Evolutionary conservation across 768 basidiomycete species (phyloP).

Genomic region (Mycena haematopus): DNA sequence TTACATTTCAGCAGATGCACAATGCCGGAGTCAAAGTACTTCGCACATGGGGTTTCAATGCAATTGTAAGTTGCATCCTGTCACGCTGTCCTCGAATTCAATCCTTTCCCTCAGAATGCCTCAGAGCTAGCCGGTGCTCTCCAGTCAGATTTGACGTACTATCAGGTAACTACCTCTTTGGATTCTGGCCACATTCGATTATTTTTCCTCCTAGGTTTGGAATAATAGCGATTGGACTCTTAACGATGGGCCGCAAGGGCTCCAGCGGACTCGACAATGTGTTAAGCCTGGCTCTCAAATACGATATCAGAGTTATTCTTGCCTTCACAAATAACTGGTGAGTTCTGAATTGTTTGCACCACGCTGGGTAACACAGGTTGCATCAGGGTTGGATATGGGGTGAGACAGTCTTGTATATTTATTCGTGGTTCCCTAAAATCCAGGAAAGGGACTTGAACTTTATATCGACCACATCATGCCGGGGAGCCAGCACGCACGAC

Average conservation of each 20-base stretch:
- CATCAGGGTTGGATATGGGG: conserved; percentile 62
- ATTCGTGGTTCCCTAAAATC: not conserved
- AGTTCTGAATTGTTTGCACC: not conserved
- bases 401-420: conserved; percentile 31
- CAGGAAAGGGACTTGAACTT: conserved; percentile 59
- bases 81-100: not conserved
- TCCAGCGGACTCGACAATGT: conserved; percentile 61
- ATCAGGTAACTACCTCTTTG: conserved; percentile 40
- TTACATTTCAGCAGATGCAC: conserved; percentile 56
- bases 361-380: not conserved
- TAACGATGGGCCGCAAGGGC: conserved; percentile 60
- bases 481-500: conserved; percentile 55
- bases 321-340: conserved; percentile 66
- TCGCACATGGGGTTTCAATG: conserved; percentile 51
- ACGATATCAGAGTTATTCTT: conserved; percentile 57
- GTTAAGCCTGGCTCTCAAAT: conserved; percentile 53
- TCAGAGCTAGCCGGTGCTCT: conserved; percentile 53
- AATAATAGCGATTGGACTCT: conserved; percentile 53
- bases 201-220: conserved; percentile 47
- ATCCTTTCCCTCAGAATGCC: conserved; percentile 49
- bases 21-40: conserved; percentile 57
- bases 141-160: conserved; percentile 54
- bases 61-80: conserved; percentile 34
- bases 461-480: conserved; percentile 64
- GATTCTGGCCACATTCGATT: not conserved